Evolutionary conservation across 805 yeast genomes (phyloP).

Genomic region (Saturnispora bothae): DNA sequence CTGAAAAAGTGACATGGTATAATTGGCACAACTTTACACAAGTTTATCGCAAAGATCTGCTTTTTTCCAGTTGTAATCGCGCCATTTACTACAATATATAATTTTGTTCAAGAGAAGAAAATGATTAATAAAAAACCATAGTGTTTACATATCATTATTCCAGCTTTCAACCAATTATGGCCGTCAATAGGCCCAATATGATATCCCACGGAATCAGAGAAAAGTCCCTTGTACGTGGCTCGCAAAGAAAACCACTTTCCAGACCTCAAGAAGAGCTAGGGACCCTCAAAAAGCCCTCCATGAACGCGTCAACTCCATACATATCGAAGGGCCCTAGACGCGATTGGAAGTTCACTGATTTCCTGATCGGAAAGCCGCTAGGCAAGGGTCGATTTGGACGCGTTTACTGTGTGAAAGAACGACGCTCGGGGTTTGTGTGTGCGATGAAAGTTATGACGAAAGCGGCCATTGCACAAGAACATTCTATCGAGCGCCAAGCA

Average conservation of each 20-base stretch:
- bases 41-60: too few relatives aligned
- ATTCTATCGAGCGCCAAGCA: slow-evolving; percentile 77
- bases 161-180: neutral
- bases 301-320: slow-evolving; percentile 3
- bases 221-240: slow-evolving; percentile 1
- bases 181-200: slow-evolving; percentile 4
- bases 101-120: too few relatives aligned
- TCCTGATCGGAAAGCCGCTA: slow-evolving; percentile 76
- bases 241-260: too few relatives aligned
- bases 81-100: too few relatives aligned
- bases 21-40: too few relatives aligned
- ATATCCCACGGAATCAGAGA: slow-evolving; percentile 1
- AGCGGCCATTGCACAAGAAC: slow-evolving; percentile 59
- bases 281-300: slow-evolving; percentile 4
- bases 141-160: too few relatives aligned
- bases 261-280: too few relatives aligned
- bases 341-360: slow-evolving; percentile 37
- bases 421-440: slow-evolving; percentile 63
- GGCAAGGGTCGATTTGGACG: slow-evolving; percentile 94
- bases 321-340: too few relatives aligned
- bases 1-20: too few relatives aligned
- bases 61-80: too few relatives aligned
- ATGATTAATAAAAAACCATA: too few relatives aligned
- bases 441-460: slow-evolving; percentile 91
- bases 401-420: slow-evolving; percentile 82